Base-by-base conservation (phyloP, 2,329 filamentous ascomycete genomes). In the Penicillium capsulatum region DNA sequence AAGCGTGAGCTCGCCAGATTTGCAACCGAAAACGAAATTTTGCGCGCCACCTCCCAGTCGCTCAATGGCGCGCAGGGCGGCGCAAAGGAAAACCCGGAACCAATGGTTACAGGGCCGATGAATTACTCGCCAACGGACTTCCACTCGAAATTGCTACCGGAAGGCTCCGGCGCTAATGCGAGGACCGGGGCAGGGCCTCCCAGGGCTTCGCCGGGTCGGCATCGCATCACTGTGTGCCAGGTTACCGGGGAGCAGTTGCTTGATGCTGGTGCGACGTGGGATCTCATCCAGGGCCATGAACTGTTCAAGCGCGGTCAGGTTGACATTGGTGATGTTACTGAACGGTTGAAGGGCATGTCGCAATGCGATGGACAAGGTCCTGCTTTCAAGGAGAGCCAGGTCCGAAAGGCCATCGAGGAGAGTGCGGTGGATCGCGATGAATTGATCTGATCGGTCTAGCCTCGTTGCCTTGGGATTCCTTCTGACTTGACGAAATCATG, bases 21-120 rank as follows among this genome's bases (percentile, higher is more conserved):
- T 37, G 83, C 81, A 45, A 95, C 88, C 7, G 90, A 97, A 63
- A 96, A 96, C 63, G 86, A 96, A 66, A 90, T 96, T 38, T 72
- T 97, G 24, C 84, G 88, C 32, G 88, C 88, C 4, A 94, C 88
- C 1, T 81, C 83, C 5, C 70, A 50, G 47, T 60, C 55, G 47
- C 48, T 45, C 48, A 54, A 59, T 58, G 58, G 66, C 56, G 64
- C 62, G 39, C 63, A 71, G 47, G 31, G 70, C 69, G 47, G 66
- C 67, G 49, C 61, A 60, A 32, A 28, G 14, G 31, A 41, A 20
- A 48, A 43, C 20, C 44, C 53, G 4, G 58, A 64, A 15, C 71
- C 75, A 9, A 67, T 70, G 7, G 75, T 76, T 3, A 80, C 81
- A 0, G 85, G 84, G 0, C 84, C 84, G 0, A 75, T 87, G 75